Conservation (phyloP, 2,329 filamentous ascomycete species). For the Phialophora tarda region DNA sequence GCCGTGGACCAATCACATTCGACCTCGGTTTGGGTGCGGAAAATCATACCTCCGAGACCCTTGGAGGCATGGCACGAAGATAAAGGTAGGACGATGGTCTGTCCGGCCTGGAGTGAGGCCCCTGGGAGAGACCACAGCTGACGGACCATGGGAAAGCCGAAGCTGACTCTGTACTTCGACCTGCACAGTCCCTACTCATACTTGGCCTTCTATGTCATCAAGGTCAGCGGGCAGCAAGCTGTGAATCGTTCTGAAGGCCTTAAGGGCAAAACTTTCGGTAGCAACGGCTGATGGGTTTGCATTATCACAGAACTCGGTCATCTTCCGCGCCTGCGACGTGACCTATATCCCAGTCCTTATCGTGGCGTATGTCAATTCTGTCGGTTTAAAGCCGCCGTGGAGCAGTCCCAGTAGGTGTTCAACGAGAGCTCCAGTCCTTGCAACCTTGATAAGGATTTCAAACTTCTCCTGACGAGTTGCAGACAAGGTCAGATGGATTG, state of each 20-base stretch:
- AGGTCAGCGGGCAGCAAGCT: constrained; percentile 49
- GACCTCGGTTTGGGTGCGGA: constrained; percentile 7
- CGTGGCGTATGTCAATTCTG: constrained; percentile 63
- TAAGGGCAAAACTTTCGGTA: background rate
- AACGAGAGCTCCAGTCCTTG: background rate
- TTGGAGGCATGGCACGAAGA: background rate
- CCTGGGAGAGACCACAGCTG: background rate
- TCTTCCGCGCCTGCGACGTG: constrained; percentile 61
- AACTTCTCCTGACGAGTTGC: background rate
- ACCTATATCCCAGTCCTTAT: constrained; percentile 66
- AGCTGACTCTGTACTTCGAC: constrained; percentile 64
- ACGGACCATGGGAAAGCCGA: constrained; percentile 52
- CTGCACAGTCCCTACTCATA: constrained; percentile 66
- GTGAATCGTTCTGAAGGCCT: background rate
- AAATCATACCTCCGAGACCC: background rate
- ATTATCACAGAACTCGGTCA: constrained; percentile 56
- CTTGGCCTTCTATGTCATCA: constrained; percentile 61
- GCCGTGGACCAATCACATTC: background rate
- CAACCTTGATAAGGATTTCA: too few species aligned
- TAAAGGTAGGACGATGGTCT: background rate
- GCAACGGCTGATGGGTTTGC: background rate
- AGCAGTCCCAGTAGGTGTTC: constrained; percentile 51
- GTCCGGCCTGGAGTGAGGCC: background rate
- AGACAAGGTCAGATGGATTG: constrained; percentile 67
- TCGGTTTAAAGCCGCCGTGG: constrained; percentile 60